Percentiles rank a stretch among this genome's conserved stretches.
phyloP scores from a whole-genome alignment of 2,329 filamentous ascomycete genomes.

The Colletotrichum sp. region DNA sequence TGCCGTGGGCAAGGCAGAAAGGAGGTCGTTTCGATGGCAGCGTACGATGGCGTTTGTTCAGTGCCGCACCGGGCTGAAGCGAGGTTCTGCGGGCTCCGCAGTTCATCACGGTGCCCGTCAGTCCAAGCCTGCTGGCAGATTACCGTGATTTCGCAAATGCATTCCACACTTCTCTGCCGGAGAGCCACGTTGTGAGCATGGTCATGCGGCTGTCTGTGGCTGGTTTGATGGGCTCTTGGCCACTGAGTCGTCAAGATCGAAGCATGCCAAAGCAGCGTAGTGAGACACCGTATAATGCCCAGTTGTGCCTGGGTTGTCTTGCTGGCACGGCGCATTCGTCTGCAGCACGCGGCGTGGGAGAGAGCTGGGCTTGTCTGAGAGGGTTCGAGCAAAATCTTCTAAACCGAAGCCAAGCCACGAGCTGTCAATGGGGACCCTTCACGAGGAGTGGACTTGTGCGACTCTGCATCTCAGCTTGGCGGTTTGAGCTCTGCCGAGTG shows the following conservation, averaged over 20 bases:
- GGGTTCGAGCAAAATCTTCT: neutral
- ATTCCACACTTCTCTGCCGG: neutral
- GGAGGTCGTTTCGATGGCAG: neutral
- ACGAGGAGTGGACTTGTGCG: neutral
- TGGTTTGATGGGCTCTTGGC: neutral
- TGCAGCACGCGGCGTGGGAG: neutral
- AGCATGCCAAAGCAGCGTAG: neutral
- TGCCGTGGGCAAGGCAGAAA: neutral
- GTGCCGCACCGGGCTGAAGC: neutral
- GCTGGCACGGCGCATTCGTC: neutral
- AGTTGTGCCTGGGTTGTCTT: neutral
- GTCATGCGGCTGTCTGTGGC: neutral
- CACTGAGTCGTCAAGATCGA: neutral
- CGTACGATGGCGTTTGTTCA: neutral
- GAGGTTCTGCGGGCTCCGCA: neutral
- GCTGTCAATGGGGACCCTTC: neutral
- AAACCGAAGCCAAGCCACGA: constrained; percentile 4
- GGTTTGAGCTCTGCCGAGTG: constrained; percentile 5
- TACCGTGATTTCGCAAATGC: neutral
- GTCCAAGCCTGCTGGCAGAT: neutral
- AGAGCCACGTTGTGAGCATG: constrained; percentile 1
- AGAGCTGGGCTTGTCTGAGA: neutral
- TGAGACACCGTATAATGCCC: neutral
- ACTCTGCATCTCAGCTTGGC: constrained; percentile 15
- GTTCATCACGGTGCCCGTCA: neutral